These are phyloP conservation scores for Suillus plorans DNA, from an alignment of 768 basidiomycete species.

Conservation along the genomic window DNA sequence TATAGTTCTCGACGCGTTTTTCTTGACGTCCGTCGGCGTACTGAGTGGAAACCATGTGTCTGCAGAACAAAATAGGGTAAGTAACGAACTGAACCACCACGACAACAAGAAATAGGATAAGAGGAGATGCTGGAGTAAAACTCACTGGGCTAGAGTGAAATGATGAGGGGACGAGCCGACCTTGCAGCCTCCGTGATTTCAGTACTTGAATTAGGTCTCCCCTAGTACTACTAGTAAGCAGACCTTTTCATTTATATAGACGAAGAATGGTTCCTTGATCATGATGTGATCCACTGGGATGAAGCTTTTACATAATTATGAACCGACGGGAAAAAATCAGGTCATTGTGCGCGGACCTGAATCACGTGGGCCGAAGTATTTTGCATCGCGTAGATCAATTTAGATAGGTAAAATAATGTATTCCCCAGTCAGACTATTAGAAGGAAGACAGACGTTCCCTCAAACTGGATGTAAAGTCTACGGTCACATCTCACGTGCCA, in stretches of 20 bases:
- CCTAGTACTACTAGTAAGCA: background rate
- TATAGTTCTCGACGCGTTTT: conserved; percentile 80
- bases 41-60: conserved; percentile 18
- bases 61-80: background rate
- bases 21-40: conserved; percentile 59
- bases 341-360: background rate
- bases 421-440: background rate
- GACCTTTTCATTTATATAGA: background rate
- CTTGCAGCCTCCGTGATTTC: background rate
- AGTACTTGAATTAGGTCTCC: background rate
- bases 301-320: background rate
- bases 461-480: background rate
- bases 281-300: background rate
- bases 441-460: background rate
- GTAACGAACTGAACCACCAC: background rate
- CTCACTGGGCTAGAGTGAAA: background rate
- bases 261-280: background rate
- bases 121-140: background rate
- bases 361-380: background rate
- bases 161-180: background rate
- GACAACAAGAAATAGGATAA: background rate
- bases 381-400: background rate
- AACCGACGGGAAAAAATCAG: conserved; percentile 1
- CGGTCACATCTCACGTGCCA: background rate
- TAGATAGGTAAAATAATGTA: background rate